phyloP scores from a whole-genome alignment of 2,329 filamentous ascomycete species.

The Xylariomycetidae sp. region DNA sequence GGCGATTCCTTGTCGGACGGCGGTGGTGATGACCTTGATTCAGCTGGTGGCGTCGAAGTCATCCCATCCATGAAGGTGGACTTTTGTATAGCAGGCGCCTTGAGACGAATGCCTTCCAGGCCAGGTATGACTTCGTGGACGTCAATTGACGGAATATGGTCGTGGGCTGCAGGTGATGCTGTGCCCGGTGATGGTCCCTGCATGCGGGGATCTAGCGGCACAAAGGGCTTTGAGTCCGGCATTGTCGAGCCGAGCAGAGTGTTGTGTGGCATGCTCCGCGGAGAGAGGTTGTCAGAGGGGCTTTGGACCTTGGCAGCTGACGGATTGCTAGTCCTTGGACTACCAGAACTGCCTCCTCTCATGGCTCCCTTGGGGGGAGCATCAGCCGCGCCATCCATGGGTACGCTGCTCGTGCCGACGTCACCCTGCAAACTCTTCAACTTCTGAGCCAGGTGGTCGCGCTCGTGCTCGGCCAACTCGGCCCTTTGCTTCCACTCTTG shows the following conservation, averaged over 20 bases:
- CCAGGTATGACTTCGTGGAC: slow-evolving; percentile 52
- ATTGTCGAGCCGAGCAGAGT: slow-evolving; percentile 21
- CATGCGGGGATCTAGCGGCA: slow-evolving; percentile 39
- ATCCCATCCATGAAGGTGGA: slow-evolving; percentile 41
- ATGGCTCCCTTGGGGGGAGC: slow-evolving; percentile 5
- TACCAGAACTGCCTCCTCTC: slow-evolving; percentile 13
- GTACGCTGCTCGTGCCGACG: background rate
- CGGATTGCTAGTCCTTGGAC: slow-evolving; percentile 9
- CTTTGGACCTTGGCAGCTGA: slow-evolving; percentile 12
- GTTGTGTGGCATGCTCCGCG: slow-evolving; percentile 15
- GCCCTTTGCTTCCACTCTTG: slow-evolving; percentile 33
- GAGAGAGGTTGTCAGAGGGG: slow-evolving; percentile 14
- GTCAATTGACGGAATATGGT: slow-evolving; percentile 45
- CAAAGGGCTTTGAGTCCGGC: slow-evolving; percentile 31
- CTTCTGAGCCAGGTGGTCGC: slow-evolving; percentile 9
- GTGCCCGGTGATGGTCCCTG: slow-evolving; percentile 30
- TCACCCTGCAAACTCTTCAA: slow-evolving; percentile 4
- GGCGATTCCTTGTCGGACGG: slow-evolving; percentile 21
- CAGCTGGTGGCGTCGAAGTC: slow-evolving; percentile 17
- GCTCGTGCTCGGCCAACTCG: slow-evolving; percentile 13
- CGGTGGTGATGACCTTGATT: slow-evolving; percentile 23
- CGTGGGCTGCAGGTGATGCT: slow-evolving; percentile 18
- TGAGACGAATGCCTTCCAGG: slow-evolving; percentile 55
- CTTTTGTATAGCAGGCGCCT: slow-evolving; percentile 45
- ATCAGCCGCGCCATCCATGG: slow-evolving; percentile 11